Evolutionary conservation across 2,329 filamentous ascomycete species (phyloP).

Genomic region (Cladosporium sp.): DNA sequence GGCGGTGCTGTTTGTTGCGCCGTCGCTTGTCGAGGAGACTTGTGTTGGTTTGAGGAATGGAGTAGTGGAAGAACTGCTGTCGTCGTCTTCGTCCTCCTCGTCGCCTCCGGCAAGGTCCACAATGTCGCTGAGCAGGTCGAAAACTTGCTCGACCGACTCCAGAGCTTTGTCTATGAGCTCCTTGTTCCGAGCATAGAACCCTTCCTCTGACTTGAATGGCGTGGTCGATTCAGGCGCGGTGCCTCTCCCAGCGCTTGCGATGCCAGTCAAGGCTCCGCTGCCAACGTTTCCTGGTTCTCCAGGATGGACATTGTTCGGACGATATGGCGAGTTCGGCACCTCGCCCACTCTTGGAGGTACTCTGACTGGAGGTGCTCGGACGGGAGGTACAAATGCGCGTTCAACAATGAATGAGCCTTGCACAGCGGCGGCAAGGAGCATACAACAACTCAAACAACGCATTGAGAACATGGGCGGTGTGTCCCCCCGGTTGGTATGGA

Average conservation of each 20-base stretch:
- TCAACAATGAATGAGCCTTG: no score
- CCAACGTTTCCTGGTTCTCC: background rate
- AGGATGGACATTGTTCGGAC: background rate
- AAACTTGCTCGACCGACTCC: background rate
- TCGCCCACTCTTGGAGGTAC: no score
- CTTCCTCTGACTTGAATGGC: background rate
- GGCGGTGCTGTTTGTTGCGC: constrained; percentile 1
- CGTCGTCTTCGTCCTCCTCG: background rate
- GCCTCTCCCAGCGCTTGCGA: background rate
- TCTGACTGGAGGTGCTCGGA: no score
- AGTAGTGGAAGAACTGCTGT: background rate
- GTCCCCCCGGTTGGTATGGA: no score
- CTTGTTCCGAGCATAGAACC: background rate
- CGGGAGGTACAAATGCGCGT: no score
- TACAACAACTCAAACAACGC: no score
- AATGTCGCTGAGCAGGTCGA: background rate
- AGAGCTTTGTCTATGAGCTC: constrained; percentile 5
- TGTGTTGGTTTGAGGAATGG: background rate
- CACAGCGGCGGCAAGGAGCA: no score
- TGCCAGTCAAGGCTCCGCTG: background rate
- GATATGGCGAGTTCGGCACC: no score
- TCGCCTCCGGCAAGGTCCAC: background rate
- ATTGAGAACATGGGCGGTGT: no score
- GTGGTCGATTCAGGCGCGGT: constrained; percentile 1
- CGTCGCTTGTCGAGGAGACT: constrained; percentile 5